phyloP scores from a whole-genome alignment of 176 grass and related monocot genomes.

The Saccharum officinarum region DNA sequence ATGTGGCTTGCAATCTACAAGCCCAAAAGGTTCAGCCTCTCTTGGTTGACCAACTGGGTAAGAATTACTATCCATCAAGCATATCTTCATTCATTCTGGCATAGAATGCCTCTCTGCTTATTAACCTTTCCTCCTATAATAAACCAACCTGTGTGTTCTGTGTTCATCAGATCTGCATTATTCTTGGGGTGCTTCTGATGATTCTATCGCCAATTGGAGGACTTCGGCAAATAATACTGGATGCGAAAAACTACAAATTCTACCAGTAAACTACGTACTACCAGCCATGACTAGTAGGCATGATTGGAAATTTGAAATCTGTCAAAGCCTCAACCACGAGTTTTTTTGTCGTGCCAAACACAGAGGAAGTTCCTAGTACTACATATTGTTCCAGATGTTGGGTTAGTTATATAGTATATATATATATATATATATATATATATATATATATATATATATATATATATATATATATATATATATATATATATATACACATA shows the following conservation, averaged over 20 bases:
- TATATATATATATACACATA: not conserved
- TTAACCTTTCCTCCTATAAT: not conserved
- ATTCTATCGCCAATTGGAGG: constrained; percentile 77
- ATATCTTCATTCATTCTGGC: not conserved
- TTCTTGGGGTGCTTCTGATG: constrained; percentile 81
- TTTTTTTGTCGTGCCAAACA: not conserved
- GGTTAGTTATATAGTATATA: not conserved
- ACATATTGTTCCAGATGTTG: not conserved
- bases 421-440: not conserved
- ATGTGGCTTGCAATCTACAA: constrained; percentile 94
- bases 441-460: not conserved
- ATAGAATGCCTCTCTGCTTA: not conserved
- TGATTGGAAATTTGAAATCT: not conserved
- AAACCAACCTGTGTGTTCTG: not conserved
- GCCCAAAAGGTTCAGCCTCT: constrained; percentile 74
- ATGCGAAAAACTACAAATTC: constrained; percentile 60
- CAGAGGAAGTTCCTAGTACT: not conserved
- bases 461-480: not conserved
- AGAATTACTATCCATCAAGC: not conserved
- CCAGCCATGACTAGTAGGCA: not conserved
- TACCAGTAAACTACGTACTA: constrained; percentile 27
- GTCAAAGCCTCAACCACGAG: not conserved
- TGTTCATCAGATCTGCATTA: constrained; percentile 72
- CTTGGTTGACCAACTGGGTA: constrained; percentile 92
- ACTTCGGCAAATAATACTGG: constrained; percentile 68